Conservation (phyloP, 352 stramenopile genomes). For the Phytophthora ohioensis region DNA sequence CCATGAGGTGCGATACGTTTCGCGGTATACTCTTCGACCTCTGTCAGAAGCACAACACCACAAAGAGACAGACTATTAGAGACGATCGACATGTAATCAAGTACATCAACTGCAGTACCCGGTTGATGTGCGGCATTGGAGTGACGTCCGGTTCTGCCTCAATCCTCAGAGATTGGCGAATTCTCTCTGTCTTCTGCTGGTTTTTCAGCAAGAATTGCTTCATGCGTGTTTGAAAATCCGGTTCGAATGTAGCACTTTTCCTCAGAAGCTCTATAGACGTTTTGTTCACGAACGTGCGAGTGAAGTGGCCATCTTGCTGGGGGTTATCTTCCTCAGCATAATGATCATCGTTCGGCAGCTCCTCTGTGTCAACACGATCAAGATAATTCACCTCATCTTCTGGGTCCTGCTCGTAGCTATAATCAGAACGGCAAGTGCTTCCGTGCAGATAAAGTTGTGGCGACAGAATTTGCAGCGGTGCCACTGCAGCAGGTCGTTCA, state of each 20-base stretch:
- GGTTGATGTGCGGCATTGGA: slow-evolving; percentile 62
- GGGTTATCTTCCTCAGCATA: slow-evolving; percentile 3
- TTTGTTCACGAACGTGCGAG: slow-evolving; percentile 27
- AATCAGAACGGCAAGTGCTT: not conserved
- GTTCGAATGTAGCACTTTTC: slow-evolving; percentile 60
- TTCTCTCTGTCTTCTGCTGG: slow-evolving; percentile 54
- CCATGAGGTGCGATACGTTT: slow-evolving; percentile 68
- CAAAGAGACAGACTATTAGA: not conserved
- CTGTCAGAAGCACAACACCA: slow-evolving; percentile 33
- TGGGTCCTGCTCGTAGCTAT: not conserved
- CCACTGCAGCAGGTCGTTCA: slow-evolving; percentile 17
- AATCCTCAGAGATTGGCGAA: slow-evolving; percentile 49
- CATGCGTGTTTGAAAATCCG: slow-evolving; percentile 73
- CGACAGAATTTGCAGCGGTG: slow-evolving; percentile 14
- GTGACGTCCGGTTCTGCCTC: slow-evolving; percentile 39
- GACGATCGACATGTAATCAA: not conserved
- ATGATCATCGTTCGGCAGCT: slow-evolving; percentile 2
- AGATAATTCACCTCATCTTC: not conserved
- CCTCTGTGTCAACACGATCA: slow-evolving; percentile 9
- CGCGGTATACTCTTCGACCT: slow-evolving; percentile 67
- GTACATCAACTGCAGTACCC: slow-evolving; percentile 28
- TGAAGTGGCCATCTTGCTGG: slow-evolving; percentile 3
- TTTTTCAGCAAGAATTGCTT: slow-evolving; percentile 58
- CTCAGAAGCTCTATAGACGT: slow-evolving; percentile 54
- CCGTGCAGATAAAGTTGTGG: slow-evolving; percentile 1